Evolutionary conservation across 768 basidiomycete genomes (phyloP), one percentile per base, ranked within the genome.

Genomic region (Cyclocybe aegerita): DNA sequence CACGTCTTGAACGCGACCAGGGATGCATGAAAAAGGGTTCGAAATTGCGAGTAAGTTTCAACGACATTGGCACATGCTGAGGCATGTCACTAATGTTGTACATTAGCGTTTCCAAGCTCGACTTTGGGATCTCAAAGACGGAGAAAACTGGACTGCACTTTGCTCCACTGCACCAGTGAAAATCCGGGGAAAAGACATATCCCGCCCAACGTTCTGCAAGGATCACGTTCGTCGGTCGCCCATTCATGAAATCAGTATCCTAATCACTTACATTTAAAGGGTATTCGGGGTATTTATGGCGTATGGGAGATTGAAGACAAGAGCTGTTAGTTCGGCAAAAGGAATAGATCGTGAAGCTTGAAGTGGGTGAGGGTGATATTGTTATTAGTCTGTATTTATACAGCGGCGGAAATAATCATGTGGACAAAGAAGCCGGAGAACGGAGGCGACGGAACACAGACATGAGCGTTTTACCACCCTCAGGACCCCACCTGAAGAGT

Each of bases 391-490:
- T 23, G 23, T 23, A 23, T 23, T 23, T 23, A 23, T 23, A 23
- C 23, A 23, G 23, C 23, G 23, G 23, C 5, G 3, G 23, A 3
- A 23, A 23, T 23, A 48, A 30, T 51, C 43, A 53, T 37, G 48
- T 42, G 7, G 2, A 54, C 23, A 65, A 50, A 15, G 69, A 54
- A 43, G 60, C 69, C 10, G 85, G 86, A 17, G 86, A 86, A 16
- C 83, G 76, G 40, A 88, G 70, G 15, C 86, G 77, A 52, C 85
- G 73, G 64, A 88, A 87, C 9, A 88, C 71, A 11, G 77, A 77
- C 73, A 79, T 84, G 33, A 88, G 57, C 0, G 83, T 87, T 62
- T 80, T 84, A 11, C 86, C 86, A 7, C 86, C 86, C 52, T 86
- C 85, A 0, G 77, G 58, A 9, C 85, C 86, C 86, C 86, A 88